These are phyloP conservation scores for Calocybe gangraenosa DNA, from an alignment of 768 basidiomycete genomes.

Conservation along the genomic window DNA sequence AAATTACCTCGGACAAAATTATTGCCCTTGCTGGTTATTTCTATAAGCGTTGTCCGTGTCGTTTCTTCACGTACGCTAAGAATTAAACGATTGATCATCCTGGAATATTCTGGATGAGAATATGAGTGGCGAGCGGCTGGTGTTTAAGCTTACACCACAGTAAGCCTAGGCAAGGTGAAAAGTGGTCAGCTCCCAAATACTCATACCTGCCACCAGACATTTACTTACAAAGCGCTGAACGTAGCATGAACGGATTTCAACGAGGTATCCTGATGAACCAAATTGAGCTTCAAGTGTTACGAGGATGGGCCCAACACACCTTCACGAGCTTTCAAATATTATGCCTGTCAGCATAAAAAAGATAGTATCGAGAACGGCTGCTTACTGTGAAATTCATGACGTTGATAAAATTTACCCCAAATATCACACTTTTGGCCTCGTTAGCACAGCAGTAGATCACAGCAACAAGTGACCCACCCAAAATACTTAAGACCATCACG, in stretches of 20 bases:
- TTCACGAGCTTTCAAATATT: constrained; percentile 6
- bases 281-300: neutral
- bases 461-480: constrained; percentile 1
- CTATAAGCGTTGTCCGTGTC: neutral
- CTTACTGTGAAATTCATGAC: constrained; percentile 13
- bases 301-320: neutral
- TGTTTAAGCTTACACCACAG: too few relatives aligned
- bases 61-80: constrained; percentile 13
- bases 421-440: constrained; percentile 5
- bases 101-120: too few relatives aligned
- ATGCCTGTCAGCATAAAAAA: neutral
- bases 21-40: neutral
- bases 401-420: constrained; percentile 11
- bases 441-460: neutral
- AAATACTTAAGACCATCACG: constrained; percentile 14
- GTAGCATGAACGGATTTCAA: too few relatives aligned
- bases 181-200: too few relatives aligned
- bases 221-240: neutral
- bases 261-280: neutral
- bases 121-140: too few relatives aligned
- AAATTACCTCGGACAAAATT: too few relatives aligned
- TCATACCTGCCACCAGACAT: neutral
- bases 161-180: too few relatives aligned
- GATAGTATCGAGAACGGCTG: neutral
- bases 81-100: constrained; percentile 13